Conservation (phyloP, 805 yeast genomes). For the Metschnikowia bowlesiae region DNA sequence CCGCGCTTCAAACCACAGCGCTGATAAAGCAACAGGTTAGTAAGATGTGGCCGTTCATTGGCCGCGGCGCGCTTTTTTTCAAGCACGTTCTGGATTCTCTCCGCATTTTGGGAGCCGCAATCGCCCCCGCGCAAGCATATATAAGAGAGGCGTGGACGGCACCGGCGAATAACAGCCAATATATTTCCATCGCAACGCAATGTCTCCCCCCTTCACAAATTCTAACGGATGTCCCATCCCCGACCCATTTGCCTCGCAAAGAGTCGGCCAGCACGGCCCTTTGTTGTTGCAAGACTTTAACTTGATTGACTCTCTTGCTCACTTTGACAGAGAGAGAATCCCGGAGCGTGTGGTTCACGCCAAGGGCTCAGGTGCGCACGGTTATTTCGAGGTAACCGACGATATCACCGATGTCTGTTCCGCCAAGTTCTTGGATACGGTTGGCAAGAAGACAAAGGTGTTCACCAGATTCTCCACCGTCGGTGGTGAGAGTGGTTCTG, state of each 20-base stretch:
- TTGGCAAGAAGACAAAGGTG: slow-evolving; percentile 32
- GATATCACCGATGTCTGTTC: slow-evolving; percentile 27
- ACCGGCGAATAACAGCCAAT: neutral
- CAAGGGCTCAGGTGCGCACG: slow-evolving; percentile 89
- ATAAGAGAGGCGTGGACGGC: neutral
- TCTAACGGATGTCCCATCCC: slow-evolving; percentile 75
- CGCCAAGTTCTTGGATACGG: slow-evolving; percentile 24
- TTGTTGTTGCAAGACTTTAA: slow-evolving; percentile 76
- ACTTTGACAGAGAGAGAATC: slow-evolving; percentile 83
- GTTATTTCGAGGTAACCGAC: slow-evolving; percentile 81
- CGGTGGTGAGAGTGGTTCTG: slow-evolving; percentile 79
- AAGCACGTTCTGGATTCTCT: slow-evolving; percentile 8
- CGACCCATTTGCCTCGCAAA: slow-evolving; percentile 71
- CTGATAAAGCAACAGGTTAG: slow-evolving; percentile 1
- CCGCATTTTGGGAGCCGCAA: neutral
- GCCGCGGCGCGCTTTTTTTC: slow-evolving; percentile 9
- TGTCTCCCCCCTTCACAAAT: slow-evolving; percentile 64
- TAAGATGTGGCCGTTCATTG: slow-evolving; percentile 3
- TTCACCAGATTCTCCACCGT: slow-evolving; percentile 80
- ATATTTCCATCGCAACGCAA: slow-evolving; percentile 8
- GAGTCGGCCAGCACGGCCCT: slow-evolving; percentile 75
- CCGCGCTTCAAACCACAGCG: neutral
- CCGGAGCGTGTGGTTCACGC: slow-evolving; percentile 95
- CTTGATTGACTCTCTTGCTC: slow-evolving; percentile 76
- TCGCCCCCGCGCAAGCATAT: neutral